A percentile compares a stretch with the other conserved stretches of the same genome.
Conservation (phyloP, 208 protist species). For the Leishmania major region DNA sequence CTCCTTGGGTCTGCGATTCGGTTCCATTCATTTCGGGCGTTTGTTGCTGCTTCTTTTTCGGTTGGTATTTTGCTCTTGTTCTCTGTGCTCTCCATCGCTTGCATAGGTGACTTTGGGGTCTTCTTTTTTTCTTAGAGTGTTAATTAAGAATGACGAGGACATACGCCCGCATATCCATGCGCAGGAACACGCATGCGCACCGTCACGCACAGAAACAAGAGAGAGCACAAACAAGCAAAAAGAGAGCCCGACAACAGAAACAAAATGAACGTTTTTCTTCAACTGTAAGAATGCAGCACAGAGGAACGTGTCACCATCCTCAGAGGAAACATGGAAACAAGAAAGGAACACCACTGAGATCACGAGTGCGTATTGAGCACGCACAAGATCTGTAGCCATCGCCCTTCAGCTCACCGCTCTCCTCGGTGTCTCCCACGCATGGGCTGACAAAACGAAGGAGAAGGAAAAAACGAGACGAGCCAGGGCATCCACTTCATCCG, state of each 20-base stretch:
- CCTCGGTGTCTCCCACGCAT: not conserved
- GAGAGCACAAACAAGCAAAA: conserved; percentile 1
- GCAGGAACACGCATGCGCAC: not conserved
- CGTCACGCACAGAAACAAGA: not conserved
- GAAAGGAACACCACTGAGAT: conserved; percentile 3
- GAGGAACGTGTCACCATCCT: not conserved
- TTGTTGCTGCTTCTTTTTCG: not conserved
- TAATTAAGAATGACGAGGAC: conserved; percentile 9
- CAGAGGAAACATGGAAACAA: conserved; percentile 1
- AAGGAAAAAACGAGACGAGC: not conserved
- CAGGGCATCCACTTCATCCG: not conserved
- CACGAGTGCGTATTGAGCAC: not conserved
- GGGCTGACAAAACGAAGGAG: not conserved
- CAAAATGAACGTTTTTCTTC: conserved; percentile 1
- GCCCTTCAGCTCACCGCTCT: not conserved
- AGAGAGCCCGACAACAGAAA: not conserved
- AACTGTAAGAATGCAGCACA: conserved; percentile 8
- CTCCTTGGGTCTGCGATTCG: not conserved
- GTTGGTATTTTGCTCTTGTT: not conserved
- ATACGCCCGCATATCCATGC: not conserved
- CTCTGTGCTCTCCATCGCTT: not conserved
- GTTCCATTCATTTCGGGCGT: not conserved
- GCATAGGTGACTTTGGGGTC: not conserved
- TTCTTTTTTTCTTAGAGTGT: not conserved
- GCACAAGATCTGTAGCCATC: not conserved